Base-by-base conservation (phyloP, 2,329 filamentous ascomycete genomes). In the Apiospora marii region DNA sequence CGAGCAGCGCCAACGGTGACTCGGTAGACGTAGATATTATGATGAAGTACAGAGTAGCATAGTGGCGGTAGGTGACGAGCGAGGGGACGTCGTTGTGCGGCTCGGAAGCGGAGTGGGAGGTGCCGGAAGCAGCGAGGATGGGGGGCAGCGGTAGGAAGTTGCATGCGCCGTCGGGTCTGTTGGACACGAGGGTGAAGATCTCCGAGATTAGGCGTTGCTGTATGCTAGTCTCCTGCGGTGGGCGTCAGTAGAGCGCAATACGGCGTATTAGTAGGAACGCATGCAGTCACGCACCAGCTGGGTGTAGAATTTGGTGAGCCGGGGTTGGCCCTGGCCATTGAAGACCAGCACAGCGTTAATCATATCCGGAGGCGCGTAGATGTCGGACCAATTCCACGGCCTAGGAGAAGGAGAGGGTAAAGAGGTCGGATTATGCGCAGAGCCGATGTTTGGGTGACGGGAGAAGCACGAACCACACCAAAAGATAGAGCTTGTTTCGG, bases 291-390 rank as follows among this genome's bases (percentile, higher is more conserved):
- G 74, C 84, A 97, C 96, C 77, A 99, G 91, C 82, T 98, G 96
- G 1, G 96, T 98, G 83, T 99, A 99, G 87, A 99, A 99, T 80
- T 98, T 98, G 78, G 96, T 98, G 82, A 99, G 89, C 72, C 96
- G 93, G 49, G 96, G 96, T 84, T 99, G 96, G 75, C 96, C 96
- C 79, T 96, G 94, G 86, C 98, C 98, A 81, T 99, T 99, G 88
- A 99, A 99, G 82, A 99, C 96, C 76, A 99, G 88, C 74, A 99
- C 96, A 44, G 97, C 96, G 87, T 98, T 99, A 84, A 99, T 98
- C 96, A 99, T 99, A 77, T 77, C 85, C 75, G 74, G 51, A 64
- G 77, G 48, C 27, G 70, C 46, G 27, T 30, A 43, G 53, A 51
- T 46, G 19, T 43, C 27, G 41, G 14, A 61, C 22, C 44, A 44